Base-by-base conservation (phyloP, 306 rosid genomes). In the Trifolium pratense region DNA sequence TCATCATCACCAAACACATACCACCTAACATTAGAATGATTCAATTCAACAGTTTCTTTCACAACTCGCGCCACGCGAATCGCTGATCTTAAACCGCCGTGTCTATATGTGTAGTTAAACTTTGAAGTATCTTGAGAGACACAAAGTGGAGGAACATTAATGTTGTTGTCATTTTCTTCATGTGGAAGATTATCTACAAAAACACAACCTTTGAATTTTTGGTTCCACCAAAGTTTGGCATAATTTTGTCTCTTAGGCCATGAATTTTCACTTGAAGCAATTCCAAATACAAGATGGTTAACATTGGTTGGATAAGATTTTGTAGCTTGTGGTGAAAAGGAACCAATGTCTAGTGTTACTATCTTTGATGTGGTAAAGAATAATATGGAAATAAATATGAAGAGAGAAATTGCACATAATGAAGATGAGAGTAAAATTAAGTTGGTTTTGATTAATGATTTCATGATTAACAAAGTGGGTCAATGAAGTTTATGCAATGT, bases 1-100 rank as follows among this genome's bases (percentile, higher is more conserved):
- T 89, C 96, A 68, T 93, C 98, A 18, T 93, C 97, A 1, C 97
- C 98, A 48, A 91, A 93, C 36, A 93, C 96, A 62, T 85, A 93
- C 98, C 98, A 93, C 32, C 90, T 78, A 58, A 91, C 98, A 73
- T 67, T 60, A 0, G 92, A 72, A 68, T 82, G 83, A 16, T 86
- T 84, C 18, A 81, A 76, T 0, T 84, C 91, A 61, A 88, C 85
- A 0, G 83, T 88, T 73, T 93, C 98, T 1, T 80, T 65, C 23
- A 93, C 96, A 29, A 89, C 90, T 0, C 92, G 91, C 0, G 98
- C 98, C 75, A 91, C 86, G 0, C 97, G 91, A 10, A 91, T 87
- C 1, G 94, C 97, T 6, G 92, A 89, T 56, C 83, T 59, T 8
- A 15, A 42, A 13, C 97, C 97, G 0, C 84, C 71, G 18, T 12